Conservation (phyloP, 1,284 basidiomycete genomes). For the Puccinia novopanici region DNA sequence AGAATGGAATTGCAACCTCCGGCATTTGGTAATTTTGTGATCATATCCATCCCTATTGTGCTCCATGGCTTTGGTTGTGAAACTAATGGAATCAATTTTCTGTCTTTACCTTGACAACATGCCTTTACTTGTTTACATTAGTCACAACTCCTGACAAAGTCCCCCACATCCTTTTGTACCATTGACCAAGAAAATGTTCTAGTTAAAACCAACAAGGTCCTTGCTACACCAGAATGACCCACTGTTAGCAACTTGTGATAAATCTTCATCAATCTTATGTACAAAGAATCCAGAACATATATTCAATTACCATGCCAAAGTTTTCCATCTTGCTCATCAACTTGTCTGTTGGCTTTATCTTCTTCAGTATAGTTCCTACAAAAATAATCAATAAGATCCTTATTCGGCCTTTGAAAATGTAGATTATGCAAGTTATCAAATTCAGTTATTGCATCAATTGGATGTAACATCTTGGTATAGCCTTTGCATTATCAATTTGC, state of each 20-base stretch:
- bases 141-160: background rate
- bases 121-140: constrained; percentile 18
- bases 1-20: constrained; percentile 1
- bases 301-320: background rate
- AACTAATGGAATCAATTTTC: background rate
- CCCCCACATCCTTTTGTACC: background rate
- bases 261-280: background rate
- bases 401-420: background rate
- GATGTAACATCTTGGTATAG: too few species aligned
- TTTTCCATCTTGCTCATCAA: background rate
- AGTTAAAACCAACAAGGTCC: background rate
- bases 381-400: constrained; percentile 2
- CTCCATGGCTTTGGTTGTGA: background rate
- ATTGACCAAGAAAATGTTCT: constrained; percentile 26
- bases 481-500: too few species aligned
- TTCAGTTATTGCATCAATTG: too few species aligned
- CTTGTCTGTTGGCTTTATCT: background rate
- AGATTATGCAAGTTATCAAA: background rate
- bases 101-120: background rate
- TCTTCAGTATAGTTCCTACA: background rate
- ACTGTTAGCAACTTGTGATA: background rate
- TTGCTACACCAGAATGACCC: constrained; percentile 19
- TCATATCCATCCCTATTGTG: constrained; percentile 16
- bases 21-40: constrained; percentile 6
- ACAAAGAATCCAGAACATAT: background rate